Conservation (phyloP, 2,329 filamentous ascomycete species). For the Cladorrhinum sp. region DNA sequence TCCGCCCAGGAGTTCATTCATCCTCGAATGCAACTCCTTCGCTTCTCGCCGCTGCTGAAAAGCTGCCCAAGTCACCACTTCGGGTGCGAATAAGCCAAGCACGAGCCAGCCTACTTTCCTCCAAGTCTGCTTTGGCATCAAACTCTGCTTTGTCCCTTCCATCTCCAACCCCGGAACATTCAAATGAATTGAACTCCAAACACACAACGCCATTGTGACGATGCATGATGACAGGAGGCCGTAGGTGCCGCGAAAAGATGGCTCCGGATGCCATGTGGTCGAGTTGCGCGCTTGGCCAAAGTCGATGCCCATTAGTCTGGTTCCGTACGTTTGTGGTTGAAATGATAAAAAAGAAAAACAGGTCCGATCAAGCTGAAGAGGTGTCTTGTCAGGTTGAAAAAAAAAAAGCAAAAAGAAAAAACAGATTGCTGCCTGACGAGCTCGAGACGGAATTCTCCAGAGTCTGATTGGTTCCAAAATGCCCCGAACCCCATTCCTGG, state of each 20-base stretch:
- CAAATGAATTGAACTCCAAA: conserved; percentile 4
- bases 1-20: not conserved
- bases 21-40: not conserved
- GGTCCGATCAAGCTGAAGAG: no score
- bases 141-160: not conserved
- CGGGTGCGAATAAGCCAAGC: conserved; percentile 1
- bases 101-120: not conserved
- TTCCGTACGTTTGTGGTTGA: no score
- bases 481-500: no score
- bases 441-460: no score
- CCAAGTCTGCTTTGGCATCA: not conserved
- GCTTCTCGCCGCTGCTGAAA: not conserved
- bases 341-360: no score
- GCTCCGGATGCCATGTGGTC: conserved; percentile 1
- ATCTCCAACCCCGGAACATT: not conserved
- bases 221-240: conserved; percentile 2
- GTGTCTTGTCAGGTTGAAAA: no score
- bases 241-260: not conserved
- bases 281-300: not conserved
- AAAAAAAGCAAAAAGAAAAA: no score
- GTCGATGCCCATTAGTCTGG: not conserved
- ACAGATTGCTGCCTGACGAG: no score
- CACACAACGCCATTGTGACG: not conserved
- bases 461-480: no score
- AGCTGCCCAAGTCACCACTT: not conserved